Base-by-base conservation (phyloP, 2,329 filamentous ascomycete species). In the Alternaria postmessia region DNA sequence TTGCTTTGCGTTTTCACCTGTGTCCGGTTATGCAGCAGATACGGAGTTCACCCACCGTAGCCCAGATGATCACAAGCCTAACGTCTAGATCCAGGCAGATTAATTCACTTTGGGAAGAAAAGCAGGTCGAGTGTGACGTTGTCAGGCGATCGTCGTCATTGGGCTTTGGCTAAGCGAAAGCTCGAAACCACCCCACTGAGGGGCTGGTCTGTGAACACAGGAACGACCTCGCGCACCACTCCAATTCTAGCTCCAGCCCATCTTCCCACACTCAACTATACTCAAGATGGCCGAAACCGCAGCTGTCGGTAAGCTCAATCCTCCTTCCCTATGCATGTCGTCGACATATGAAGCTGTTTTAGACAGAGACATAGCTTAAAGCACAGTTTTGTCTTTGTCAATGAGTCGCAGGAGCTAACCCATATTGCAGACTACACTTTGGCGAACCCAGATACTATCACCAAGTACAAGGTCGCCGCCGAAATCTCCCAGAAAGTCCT, bases 391-490 rank as follows among this genome's bases (percentile, higher is more conserved):
- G 63, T 56, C 48, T 55, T 55, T 57, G 62, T 52, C 51, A 66
- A 62, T 51, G 53, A 60, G 69, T 66, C 63, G 67, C 59, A 59
- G 46, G 57, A 69, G 68, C 74, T 76, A 69, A 77, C 46, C 53
- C 51, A 54, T 42, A 53, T 56, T 30, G 67, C 67, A 96, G 92
- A 96, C 80, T 94, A 96, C 84, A 87, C 91, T 71, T 88, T 97
- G 81, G 92, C 89, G 81, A 95, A 96, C 85, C 92, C 92, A 64
- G 92, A 96, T 80, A 97, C 93, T 75, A 87, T 99, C 74, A 98
- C 95, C 83, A 99, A 98, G 87, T 98, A 98, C 88, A 98, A 97
- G 89, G 94, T 91, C 69, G 95, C 95, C 59, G 94, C 92, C 66
- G 87, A 91, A 79, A 98, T 99, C 82, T 95, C 94, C 52, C 92